Conservation (phyloP, 805 yeast species). For the Wickerhamiella bombiphila region DNA sequence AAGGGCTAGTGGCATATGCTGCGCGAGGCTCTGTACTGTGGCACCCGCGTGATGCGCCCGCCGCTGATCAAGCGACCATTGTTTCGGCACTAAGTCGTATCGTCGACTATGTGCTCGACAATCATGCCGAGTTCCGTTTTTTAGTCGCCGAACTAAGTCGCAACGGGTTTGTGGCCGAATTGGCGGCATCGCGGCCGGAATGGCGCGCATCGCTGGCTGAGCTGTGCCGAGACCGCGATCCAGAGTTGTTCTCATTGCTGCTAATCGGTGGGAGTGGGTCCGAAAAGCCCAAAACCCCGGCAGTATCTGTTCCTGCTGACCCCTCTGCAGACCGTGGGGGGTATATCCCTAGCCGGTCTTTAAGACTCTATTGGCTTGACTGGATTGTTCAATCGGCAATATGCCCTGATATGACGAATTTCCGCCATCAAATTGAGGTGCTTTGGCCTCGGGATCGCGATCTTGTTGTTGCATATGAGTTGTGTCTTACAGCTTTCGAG, state of each 20-base stretch:
- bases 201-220: too few species aligned
- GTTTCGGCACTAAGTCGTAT: background rate
- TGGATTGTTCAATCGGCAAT: slow-evolving; percentile 13
- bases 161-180: background rate
- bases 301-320: too few species aligned
- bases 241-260: too few species aligned
- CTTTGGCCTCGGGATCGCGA: slow-evolving; percentile 19
- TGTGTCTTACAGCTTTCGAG: slow-evolving; percentile 33
- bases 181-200: background rate
- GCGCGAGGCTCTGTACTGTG: slow-evolving; percentile 11
- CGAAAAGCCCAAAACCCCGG: too few species aligned
- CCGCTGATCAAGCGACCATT: background rate
- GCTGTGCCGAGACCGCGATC: too few species aligned
- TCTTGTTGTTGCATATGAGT: slow-evolving; percentile 23
- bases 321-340: too few species aligned
- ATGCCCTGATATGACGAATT: slow-evolving; percentile 2
- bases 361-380: slow-evolving; percentile 18
- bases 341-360: slow-evolving; percentile 7
- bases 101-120: too few species aligned
- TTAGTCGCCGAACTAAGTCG: background rate
- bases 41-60: slow-evolving; percentile 1
- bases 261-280: too few species aligned
- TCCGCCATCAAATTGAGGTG: slow-evolving; percentile 12
- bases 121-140: background rate
- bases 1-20: slow-evolving; percentile 11